These are phyloP conservation scores for Cyclostephanos invisitatus DNA, from an alignment of 108 stramenopile species.

Conservation along the genomic window DNA sequence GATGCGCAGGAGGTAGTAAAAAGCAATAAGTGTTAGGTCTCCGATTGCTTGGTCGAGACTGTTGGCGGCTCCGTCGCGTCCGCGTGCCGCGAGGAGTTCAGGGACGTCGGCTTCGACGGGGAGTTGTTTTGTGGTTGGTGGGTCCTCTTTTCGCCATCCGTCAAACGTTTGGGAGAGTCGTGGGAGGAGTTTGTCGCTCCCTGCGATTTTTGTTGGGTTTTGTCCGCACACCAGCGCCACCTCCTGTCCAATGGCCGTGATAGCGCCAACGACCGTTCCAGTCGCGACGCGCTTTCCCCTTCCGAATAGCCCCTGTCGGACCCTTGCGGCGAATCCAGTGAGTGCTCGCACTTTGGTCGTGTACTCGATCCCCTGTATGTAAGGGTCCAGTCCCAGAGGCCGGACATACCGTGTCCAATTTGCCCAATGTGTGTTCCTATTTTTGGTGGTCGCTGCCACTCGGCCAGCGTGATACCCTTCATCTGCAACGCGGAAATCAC, in stretches of 20 bases:
- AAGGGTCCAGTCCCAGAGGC: constrained; percentile 6
- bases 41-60: background rate
- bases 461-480: too few species aligned
- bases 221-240: background rate
- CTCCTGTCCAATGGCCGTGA: background rate
- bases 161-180: constrained; percentile 2
- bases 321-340: background rate
- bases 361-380: background rate
- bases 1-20: constrained; percentile 5
- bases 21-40: constrained; percentile 1
- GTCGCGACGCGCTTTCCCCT: background rate
- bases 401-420: constrained; percentile 5
- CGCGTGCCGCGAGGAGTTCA: background rate
- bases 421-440: background rate
- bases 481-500: background rate
- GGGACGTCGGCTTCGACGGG: constrained; percentile 5
- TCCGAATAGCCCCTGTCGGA: background rate
- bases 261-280: background rate
- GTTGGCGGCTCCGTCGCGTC: background rate
- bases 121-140: constrained; percentile 1
- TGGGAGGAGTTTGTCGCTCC: background rate
- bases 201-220: background rate
- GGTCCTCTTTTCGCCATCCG: constrained; percentile 2
- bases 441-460: background rate
- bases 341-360: background rate